Conservation (phyloP, 2,329 filamentous ascomycete species). For the Teratosphaeriaceae sp. region DNA sequence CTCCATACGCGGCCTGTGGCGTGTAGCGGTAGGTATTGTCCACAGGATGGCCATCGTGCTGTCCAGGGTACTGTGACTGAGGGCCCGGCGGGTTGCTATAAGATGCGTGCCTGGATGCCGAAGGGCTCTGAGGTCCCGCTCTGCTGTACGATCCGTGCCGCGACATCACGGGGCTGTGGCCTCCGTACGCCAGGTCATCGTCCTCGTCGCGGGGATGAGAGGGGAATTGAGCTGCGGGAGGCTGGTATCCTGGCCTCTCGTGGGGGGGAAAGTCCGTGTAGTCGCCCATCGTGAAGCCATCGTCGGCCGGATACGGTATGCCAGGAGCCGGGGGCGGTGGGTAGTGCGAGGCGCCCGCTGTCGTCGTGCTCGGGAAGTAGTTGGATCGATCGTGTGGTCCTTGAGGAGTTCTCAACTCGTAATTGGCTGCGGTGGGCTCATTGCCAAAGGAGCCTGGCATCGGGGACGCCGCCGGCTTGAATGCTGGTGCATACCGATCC, state of each 20-base stretch:
- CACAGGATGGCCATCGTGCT: slow-evolving; percentile 7
- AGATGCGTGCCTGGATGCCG: slow-evolving; percentile 9
- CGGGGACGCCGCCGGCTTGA: slow-evolving; percentile 5
- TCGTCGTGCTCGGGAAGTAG: slow-evolving; percentile 11
- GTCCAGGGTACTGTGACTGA: slow-evolving; percentile 11
- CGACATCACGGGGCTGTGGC: slow-evolving; percentile 3
- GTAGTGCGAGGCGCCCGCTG: slow-evolving; percentile 11
- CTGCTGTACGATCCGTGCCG: slow-evolving; percentile 13
- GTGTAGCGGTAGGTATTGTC: slow-evolving; percentile 16
- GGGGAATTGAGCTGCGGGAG: slow-evolving; percentile 12
- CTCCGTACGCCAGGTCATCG: slow-evolving; percentile 28
- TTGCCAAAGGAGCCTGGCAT: slow-evolving; percentile 18
- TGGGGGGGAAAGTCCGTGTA: slow-evolving; percentile 39
- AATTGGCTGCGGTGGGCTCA: slow-evolving; percentile 25
- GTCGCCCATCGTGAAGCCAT: slow-evolving; percentile 37
- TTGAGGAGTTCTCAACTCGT: slow-evolving; percentile 35
- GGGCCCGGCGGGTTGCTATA: slow-evolving; percentile 9
- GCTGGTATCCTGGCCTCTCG: slow-evolving; percentile 34
- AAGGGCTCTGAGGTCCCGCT: slow-evolving; percentile 9
- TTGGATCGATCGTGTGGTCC: slow-evolving; percentile 10
- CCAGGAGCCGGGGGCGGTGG: slow-evolving; percentile 8
- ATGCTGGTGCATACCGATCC: slow-evolving; percentile 17
- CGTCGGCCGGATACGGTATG: slow-evolving; percentile 22
- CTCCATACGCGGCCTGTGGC: slow-evolving; percentile 16
- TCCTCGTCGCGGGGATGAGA: slow-evolving; percentile 20